Evolutionary conservation across 352 stramenopile species (phyloP), one percentile per base, ranked within the genome.

Genomic region (Pythium vanterpoolii): DNA sequence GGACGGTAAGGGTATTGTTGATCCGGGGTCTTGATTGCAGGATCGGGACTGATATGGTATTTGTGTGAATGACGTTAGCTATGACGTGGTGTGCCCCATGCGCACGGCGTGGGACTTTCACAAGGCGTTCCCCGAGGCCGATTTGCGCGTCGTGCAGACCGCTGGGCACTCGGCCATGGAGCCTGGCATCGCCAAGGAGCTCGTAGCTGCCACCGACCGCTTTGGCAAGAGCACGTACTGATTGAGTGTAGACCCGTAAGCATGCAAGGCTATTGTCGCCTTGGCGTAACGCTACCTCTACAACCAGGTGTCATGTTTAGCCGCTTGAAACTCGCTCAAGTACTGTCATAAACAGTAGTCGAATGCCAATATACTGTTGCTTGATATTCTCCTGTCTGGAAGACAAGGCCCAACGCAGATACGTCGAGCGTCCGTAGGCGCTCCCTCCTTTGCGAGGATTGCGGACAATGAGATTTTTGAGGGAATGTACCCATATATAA

Each of bases 71-170:
- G n/a, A n/a, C n/a, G n/a, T n/a, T 21, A 63, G 56, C 40, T 90
- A 90, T 60, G 81, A 90, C 52, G 74, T 89, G 0, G 81, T 90
- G 40, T 90, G 81, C 48, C 81, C 81, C 13, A 80, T 83, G 66
- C 64, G 62, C 13, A 84, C 74, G 23, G 76, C 75, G 1, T 90
- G 76, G 72, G 81, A 90, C 24, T 75, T 90, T 45, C 80, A 90
- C 66, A 79, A 77, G 55, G 69, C 58, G 23, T 76, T 82, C 48
- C 77, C 74, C 0, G 69, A 83, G 44, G 62, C 69, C 27, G 68
- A 87, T 38, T 48, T 86, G 9, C 64, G 65, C 31, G 54, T 84
- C 40, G 76, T 84, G 11, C 66, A 76, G 65, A 77, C 75, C 4
- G 75, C 75, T 18, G 75, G 75, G n/a, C 75, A 84, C 60, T 79